Evolutionary conservation across 2,329 filamentous ascomycete species (phyloP), one percentile per base, ranked within the genome.

Genomic region (Aspergillus vadensis): DNA sequence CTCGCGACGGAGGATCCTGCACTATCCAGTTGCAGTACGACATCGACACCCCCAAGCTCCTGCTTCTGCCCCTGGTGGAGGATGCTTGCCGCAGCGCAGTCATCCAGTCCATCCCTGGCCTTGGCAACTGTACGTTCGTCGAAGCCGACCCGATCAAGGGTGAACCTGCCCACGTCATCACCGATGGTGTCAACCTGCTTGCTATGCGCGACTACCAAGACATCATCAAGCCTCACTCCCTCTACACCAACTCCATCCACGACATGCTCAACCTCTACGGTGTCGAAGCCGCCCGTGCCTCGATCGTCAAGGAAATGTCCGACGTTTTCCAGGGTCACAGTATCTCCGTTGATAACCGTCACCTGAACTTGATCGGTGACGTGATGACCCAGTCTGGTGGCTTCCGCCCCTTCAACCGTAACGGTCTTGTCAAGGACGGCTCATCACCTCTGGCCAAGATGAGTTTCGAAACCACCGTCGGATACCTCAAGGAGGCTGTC

Each of bases 391-490:
- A 94, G 56, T 89, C 88, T 61, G 95, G 95, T 66, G 88, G 87
- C 1, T 99, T 96, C 80, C 90, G 88, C 51, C 89, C 95, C 0
- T 99, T 99, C 80, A 97, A 91, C 78, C 90, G 95, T 52, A 96
- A 91, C 73, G 95, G 94, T 1, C 82, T 99, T 43, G 77, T 81
- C 62, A 88, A 87, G 72, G 88, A 91, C 65, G 93, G 91, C 71
- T 89, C 94, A 27, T 93, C 89, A 67, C 92, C 95, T 0, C 94
- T 99, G 69, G 94, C 95, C 79, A 98, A 98, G 84, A 98, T 98
- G 94, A 96, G 91, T 76, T 99, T 98, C 80, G 95, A 99, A 84
- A 99, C 95, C 4, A 99, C 95, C 2, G 85, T 98, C 41, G 89
- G 90, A 0, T 97, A 97, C 82, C 83, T 99, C 71, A 93, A 91